A percentile compares a stretch with the other conserved stretches of the same genome.
Evolutionary conservation across 129 eudicot genomes (phyloP).

Genomic region (Tagetes erecta): DNA sequence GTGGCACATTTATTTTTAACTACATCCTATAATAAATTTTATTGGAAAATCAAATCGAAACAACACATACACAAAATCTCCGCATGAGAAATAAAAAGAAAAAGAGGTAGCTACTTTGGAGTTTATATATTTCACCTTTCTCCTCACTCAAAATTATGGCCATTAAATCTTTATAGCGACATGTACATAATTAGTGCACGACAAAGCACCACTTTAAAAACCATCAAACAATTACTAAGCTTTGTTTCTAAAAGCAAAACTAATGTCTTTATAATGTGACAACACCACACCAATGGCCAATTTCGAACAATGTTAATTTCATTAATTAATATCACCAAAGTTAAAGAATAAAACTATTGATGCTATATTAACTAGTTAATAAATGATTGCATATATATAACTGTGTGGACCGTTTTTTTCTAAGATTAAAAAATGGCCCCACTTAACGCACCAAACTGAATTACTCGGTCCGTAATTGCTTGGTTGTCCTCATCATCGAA

Average conservation of each 20-base stretch:
- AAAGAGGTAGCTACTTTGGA: no score
- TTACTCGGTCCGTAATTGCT: constrained; percentile 27
- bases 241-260: constrained; percentile 5
- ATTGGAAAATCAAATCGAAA: no score
- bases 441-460: constrained; percentile 9
- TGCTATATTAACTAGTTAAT: not conserved
- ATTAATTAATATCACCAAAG: not conserved
- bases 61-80: no score
- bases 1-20: no score
- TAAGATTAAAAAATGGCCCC: constrained; percentile 1
- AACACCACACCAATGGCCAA: constrained; percentile 10
- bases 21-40: no score
- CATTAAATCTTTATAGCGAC: not conserved
- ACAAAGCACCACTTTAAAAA: not conserved
- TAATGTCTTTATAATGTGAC: not conserved
- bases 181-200: not conserved
- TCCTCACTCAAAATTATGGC: not conserved
- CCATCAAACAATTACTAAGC: not conserved
- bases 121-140: not conserved
- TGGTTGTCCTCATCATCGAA: constrained; percentile 31
- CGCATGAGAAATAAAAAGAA: no score
- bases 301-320: not conserved
- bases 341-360: not conserved
- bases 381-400: not conserved
- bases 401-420: constrained; percentile 4